phyloP scores from a whole-genome alignment of 2,329 filamentous ascomycete species.

The Chaetomium strumarium region DNA sequence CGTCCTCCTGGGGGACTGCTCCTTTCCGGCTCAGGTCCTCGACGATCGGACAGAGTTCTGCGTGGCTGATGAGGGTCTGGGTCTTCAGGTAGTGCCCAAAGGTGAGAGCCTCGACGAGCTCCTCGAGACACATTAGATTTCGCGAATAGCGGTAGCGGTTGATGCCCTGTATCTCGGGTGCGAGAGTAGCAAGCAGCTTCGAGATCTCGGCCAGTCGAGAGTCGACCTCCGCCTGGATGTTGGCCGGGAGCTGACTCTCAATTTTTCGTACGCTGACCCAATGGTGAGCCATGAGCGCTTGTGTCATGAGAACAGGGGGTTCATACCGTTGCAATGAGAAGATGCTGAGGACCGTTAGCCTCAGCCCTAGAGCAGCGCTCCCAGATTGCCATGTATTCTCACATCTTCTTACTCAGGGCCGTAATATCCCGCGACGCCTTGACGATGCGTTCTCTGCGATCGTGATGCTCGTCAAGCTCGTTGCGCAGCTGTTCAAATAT shows the following conservation, averaged over 20 bases:
- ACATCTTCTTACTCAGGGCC: conserved; percentile 96
- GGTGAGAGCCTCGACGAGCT: conserved; percentile 86
- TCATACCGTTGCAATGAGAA: conserved; percentile 74
- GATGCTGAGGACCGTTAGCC: conserved; percentile 53
- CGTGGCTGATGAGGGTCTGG: conserved; percentile 65
- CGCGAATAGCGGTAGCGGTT: conserved; percentile 78
- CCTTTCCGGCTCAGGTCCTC: conserved; percentile 31
- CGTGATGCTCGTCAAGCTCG: conserved; percentile 91
- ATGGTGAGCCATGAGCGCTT: not conserved
- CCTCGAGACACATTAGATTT: conserved; percentile 81
- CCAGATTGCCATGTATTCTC: conserved; percentile 26
- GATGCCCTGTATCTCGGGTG: conserved; percentile 67
- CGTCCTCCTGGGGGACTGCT: conserved; percentile 21
- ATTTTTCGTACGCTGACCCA: conserved; percentile 57
- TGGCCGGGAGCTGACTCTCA: conserved; percentile 56
- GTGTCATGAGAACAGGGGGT: not conserved
- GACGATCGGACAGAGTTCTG: conserved; percentile 49
- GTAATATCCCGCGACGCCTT: conserved; percentile 92
- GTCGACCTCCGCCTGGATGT: conserved; percentile 65
- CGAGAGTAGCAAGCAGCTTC: conserved; percentile 60
- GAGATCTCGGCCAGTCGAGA: conserved; percentile 66
- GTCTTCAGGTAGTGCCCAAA: conserved; percentile 82
- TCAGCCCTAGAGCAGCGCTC: not conserved
- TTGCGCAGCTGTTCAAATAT: conserved; percentile 84
- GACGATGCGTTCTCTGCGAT: conserved; percentile 81